Base-by-base conservation (phyloP, 176 grass and related monocot species). In the Ananas comosus region DNA sequence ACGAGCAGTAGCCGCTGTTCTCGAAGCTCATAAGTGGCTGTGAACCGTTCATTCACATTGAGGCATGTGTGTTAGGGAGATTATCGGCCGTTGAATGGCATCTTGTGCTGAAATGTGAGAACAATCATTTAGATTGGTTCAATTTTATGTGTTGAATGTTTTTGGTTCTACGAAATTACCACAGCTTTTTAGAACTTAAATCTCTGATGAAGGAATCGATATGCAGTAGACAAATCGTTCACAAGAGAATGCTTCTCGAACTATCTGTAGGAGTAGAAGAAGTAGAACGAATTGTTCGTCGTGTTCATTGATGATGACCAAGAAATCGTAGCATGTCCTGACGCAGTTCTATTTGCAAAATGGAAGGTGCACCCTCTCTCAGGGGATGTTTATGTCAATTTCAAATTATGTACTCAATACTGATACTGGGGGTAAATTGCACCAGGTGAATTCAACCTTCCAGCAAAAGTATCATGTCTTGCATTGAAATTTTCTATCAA, bases 11-110 rank as follows among this genome's bases (percentile, higher is more conserved):
- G 14, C 4, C 25, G 51, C 53, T n/a, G 14, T 52, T 78, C 48
- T 11, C 74, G 63, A 75, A 63, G 75, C 13, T 73, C 28, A 47
- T 18, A 42, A 42, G 33, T 7, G 33, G 33, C 51, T 92, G 93
- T 92, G 86, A 90, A 96, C 92, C 81, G 74, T 92, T 92, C 93
- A 85, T 97, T 92, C 86, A 96, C 86, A 85, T 77, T 77, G 74
- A 73, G 61, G 72, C 24, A 50, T 61, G 54, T 19, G 70, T 72
- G 53, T 75, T 70, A 49, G 67, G 13, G 23, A 49, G 27, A 70
- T 42, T 42, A 42, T 42, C 54, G 1, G 19, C 54, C 16, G 2
- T 18, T 59, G 54, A 59, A 59, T 58, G 14, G 54, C 54, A 58
- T 58, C 18, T 59, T 1, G 54, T 61, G 56, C 56, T 61, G 17